phyloP scores from a whole-genome alignment of 129 eudicot species.

The Centella asiatica region DNA sequence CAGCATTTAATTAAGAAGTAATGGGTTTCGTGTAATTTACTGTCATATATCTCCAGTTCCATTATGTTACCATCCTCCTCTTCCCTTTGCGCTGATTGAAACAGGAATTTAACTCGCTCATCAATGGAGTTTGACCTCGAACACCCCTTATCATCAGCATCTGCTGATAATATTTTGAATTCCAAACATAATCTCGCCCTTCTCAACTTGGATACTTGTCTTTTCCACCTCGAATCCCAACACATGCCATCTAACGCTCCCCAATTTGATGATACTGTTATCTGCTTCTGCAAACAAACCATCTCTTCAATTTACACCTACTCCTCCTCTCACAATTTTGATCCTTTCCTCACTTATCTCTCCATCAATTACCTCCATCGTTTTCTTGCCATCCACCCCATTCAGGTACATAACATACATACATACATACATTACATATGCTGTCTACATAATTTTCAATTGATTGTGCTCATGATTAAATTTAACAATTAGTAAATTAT shows the following conservation, averaged over 20 bases:
- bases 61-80: too few relatives aligned
- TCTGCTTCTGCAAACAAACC: slow-evolving; percentile 25
- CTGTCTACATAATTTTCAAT: background rate
- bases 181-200: slow-evolving; percentile 6
- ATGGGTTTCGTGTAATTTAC: background rate
- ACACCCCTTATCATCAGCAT: slow-evolving; percentile 27
- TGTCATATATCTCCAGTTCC: background rate
- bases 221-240: slow-evolving; percentile 33
- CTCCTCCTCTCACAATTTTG: slow-evolving; percentile 22
- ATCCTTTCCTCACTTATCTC: slow-evolving; percentile 43
- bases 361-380: slow-evolving; percentile 54
- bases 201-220: slow-evolving; percentile 7
- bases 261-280: background rate
- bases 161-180: background rate
- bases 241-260: slow-evolving; percentile 32
- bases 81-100: too few relatives aligned
- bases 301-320: slow-evolving; percentile 16
- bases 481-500: background rate
- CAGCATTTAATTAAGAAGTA: background rate
- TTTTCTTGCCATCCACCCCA: slow-evolving; percentile 27
- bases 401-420: slow-evolving; percentile 23
- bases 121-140: slow-evolving; percentile 53
- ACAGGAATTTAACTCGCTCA: background rate
- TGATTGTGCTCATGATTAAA: background rate
- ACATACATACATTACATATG: too few relatives aligned